Percentiles rank a stretch among this genome's conserved stretches.
Evolutionary conservation across 257 asterid species (phyloP).

Genomic region (Ajuga chamaepitys): DNA sequence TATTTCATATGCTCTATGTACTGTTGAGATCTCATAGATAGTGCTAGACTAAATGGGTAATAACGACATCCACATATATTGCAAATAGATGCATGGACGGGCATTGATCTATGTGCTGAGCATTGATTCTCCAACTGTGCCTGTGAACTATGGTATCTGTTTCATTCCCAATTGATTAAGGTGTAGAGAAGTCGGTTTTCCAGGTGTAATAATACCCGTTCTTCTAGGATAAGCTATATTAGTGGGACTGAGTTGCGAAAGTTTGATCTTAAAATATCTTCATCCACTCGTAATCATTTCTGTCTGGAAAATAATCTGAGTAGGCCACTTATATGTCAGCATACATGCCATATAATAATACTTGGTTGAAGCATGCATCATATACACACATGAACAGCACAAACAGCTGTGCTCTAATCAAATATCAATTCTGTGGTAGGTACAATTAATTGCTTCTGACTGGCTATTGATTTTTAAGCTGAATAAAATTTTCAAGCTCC

Average conservation of each 20-base stretch:
- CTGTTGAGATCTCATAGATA: not conserved
- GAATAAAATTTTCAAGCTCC: not conserved
- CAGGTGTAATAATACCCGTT: not conserved
- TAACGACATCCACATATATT: not conserved
- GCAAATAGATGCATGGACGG: not conserved
- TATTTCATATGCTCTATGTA: not conserved
- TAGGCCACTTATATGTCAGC: not conserved
- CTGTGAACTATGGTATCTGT: too few species aligned
- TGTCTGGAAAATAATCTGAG: not conserved
- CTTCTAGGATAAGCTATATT: not conserved
- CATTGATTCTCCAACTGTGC: not conserved
- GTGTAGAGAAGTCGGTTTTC: not conserved
- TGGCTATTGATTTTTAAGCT: not conserved
- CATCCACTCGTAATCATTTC: not conserved
- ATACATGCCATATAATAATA: slow-evolving; percentile 3
- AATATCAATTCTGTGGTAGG: not conserved
- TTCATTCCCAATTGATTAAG: too few species aligned
- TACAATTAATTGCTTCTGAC: not conserved
- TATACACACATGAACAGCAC: not conserved
- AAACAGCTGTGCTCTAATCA: not conserved
- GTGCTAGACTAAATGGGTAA: not conserved
- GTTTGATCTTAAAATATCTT: not conserved
- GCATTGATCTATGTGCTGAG: not conserved
- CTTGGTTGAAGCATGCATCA: not conserved
- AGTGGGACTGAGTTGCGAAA: not conserved